Evolutionary conservation across 2,329 filamentous ascomycete genomes (phyloP).

Genomic region (Leptodontidium sp.): DNA sequence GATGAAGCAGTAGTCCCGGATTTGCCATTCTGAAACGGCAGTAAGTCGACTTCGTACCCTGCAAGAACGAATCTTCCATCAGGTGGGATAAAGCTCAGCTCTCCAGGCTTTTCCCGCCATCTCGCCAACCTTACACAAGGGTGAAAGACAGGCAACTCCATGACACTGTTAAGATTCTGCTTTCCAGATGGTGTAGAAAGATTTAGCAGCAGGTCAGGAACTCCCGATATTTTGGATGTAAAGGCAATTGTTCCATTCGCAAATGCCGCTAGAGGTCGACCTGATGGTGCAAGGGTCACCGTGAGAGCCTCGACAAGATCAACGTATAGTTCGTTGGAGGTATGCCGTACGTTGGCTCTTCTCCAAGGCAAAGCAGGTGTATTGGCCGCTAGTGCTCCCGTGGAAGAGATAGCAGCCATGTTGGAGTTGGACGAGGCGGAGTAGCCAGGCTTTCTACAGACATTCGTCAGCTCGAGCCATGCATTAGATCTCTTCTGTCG

Average conservation of each 20-base stretch:
- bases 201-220: conserved; percentile 87
- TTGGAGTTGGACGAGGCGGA: conserved; percentile 42
- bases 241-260: conserved; percentile 94
- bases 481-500: conserved; percentile 36
- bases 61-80: conserved; percentile 94
- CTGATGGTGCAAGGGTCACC: conserved; percentile 90
- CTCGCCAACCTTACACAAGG: conserved; percentile 90
- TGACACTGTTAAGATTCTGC: conserved; percentile 74
- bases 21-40: conserved; percentile 72
- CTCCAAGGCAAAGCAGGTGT: conserved; percentile 81
- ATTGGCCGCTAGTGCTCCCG: conserved; percentile 50
- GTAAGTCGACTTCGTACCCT: conserved; percentile 91
- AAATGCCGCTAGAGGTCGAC: conserved; percentile 84
- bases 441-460: conserved; percentile 44
- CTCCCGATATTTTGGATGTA: conserved; percentile 91
- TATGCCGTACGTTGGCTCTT: conserved; percentile 90
- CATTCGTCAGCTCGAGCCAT: not conserved
- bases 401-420: conserved; percentile 46
- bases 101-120: conserved; percentile 88
- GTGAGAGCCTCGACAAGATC: conserved; percentile 91
- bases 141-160: conserved; percentile 93
- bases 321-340: conserved; percentile 96
- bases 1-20: conserved; percentile 60
- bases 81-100: conserved; percentile 94
- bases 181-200: conserved; percentile 84